phyloP scores from a whole-genome alignment of 805 yeast species.

The Sporopachydermia quercuum region DNA sequence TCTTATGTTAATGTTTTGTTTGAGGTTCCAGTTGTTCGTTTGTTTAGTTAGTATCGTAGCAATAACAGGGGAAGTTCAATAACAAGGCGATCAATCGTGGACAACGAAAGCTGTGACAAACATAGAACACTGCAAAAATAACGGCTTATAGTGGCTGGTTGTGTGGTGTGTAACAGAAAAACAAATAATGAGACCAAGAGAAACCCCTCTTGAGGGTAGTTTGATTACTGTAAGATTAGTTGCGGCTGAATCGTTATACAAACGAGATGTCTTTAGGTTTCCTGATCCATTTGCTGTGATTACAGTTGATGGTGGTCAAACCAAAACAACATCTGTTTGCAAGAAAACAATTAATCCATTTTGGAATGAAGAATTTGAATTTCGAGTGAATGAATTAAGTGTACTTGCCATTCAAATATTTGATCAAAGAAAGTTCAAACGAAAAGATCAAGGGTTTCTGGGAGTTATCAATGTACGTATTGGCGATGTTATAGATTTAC shows the following conservation, averaged over 20 bases:
- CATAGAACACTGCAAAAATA: too few species aligned
- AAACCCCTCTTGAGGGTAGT: conserved; percentile 10
- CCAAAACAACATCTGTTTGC: conserved; percentile 87
- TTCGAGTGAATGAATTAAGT: conserved; percentile 65
- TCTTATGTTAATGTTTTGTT: too few species aligned
- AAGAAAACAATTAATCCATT: conserved; percentile 91
- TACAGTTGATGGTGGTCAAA: conserved; percentile 93
- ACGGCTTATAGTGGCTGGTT: too few species aligned
- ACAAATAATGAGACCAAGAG: not conserved
- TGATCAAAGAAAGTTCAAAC: conserved; percentile 93
- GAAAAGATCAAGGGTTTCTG: conserved; percentile 95
- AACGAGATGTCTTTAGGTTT: conserved; percentile 71
- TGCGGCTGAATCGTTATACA: conserved; percentile 71
- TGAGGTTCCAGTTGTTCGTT: too few species aligned
- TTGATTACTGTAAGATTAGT: conserved; percentile 54
- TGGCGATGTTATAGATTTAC: conserved; percentile 70
- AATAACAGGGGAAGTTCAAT: too few species aligned
- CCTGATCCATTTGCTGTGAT: conserved; percentile 98
- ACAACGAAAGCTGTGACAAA: too few species aligned
- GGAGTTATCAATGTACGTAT: conserved; percentile 90
- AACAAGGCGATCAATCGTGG: too few species aligned
- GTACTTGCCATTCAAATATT: conserved; percentile 87
- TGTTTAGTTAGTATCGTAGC: too few species aligned
- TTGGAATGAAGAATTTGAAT: conserved; percentile 89
- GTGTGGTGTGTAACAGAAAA: too few species aligned